Evolutionary conservation across 306 rosid species (phyloP), one percentile per base, ranked within the genome.

Genomic region (Prunus davidiana): DNA sequence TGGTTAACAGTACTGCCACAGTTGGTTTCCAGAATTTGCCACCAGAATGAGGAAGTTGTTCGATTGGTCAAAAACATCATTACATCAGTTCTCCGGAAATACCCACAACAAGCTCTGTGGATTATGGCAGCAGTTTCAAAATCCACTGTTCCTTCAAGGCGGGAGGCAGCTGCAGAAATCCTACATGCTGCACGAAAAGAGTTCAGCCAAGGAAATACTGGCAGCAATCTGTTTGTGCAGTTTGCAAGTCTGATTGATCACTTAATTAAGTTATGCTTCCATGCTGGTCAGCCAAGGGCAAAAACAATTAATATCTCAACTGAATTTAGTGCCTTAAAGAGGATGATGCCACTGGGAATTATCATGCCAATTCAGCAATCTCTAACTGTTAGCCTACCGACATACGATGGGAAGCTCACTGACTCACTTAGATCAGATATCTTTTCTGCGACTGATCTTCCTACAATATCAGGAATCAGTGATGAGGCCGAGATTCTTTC

Each of bases 81-180:
- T 79, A 84, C 93, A 82, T 92, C 91, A 71, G 97, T 95, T 88
- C 91, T 95, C 71, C 84, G 82, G 25, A 87, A 88, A 76, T 92
- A 92, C 78, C 97, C 99, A 51, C 98, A 92, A 69, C 98, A 95
- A 77, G 92, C 92, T 67, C 88, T 95, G 13, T 95, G 99, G 99
- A 89, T 95, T 76, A 92, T 95, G 99, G 99, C 97, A 20, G 99
- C 99, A 57, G 97, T 95, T 85, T 95, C 97, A 80, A 95, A 92
- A 83, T 92, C 97, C 24, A 88, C 91, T 46, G 92, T 95, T 84
- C 91, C 92, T 77, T 95, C 99, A 60, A 89, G 99, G 92, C 81
- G 88, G 38, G 97, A 90, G 80, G 97, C 97, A 57, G 97, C 99
- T 19, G 88, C 97, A 75, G 99, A 92, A 90, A 95, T 95, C 68